Evolutionary conservation across 192 early-diverging fungal genomes (phyloP).

Genomic region (Entomortierella lignicola): DNA sequence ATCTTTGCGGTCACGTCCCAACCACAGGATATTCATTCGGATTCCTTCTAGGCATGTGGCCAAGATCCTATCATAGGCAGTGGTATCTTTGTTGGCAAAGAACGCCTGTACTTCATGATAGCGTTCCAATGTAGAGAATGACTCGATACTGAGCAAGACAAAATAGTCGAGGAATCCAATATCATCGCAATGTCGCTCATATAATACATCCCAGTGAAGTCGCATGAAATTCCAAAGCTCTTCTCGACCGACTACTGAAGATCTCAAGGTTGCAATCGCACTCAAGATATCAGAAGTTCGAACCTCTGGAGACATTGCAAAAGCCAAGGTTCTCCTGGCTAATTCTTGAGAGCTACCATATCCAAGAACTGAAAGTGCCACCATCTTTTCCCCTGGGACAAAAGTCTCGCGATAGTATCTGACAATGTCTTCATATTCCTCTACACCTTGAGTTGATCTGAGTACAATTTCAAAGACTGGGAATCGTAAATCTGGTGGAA

Average conservation of each 20-base stretch:
- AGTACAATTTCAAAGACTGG: conserved; percentile 76
- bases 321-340: conserved; percentile 61
- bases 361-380: conserved; percentile 71
- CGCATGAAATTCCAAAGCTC: conserved; percentile 79
- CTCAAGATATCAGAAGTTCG: conserved; percentile 70
- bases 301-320: conserved; percentile 67
- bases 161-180: conserved; percentile 72
- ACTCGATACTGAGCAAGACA: conserved; percentile 59
- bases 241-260: conserved; percentile 60
- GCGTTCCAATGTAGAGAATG: conserved; percentile 61
- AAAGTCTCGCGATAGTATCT: conserved; percentile 61
- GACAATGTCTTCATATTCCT: conserved; percentile 57
- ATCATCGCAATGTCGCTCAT: conserved; percentile 64
- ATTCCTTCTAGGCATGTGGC: conserved; percentile 71
- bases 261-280: conserved; percentile 59
- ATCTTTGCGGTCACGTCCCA: conserved; percentile 46
- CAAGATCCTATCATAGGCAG: conserved; percentile 62
- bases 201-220: conserved; percentile 66
- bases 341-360: conserved; percentile 59
- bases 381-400: conserved; percentile 66
- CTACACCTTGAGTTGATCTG: conserved; percentile 53
- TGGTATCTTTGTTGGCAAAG: conserved; percentile 66
- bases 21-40: conserved; percentile 60
- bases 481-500: conserved; percentile 72
- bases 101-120: conserved; percentile 65